Evolutionary conservation across 768 basidiomycete genomes (phyloP).

Genomic region (Daedalea quercina): DNA sequence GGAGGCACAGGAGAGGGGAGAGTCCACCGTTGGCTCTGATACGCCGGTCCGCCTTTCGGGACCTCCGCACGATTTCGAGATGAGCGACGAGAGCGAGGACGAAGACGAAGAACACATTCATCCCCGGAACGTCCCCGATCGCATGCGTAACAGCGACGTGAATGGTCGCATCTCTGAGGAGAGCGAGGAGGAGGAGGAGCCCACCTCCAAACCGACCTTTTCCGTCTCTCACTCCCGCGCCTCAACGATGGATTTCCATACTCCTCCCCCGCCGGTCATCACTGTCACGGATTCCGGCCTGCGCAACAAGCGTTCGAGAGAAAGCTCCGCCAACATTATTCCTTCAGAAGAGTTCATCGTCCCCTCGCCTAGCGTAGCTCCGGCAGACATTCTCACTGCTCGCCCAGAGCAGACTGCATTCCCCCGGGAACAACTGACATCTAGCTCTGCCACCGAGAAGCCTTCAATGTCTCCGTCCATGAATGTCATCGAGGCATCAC

Average conservation of each 20-base stretch:
- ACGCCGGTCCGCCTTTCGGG: constrained; percentile 27
- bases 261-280: constrained; percentile 2
- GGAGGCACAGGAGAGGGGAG: constrained; percentile 29
- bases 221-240: background rate
- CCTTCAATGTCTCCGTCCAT: background rate
- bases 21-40: constrained; percentile 13
- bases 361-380: constrained; percentile 19
- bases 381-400: constrained; percentile 22
- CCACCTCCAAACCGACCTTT: background rate
- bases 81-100: constrained; percentile 79
- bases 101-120: constrained; percentile 35
- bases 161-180: constrained; percentile 64
- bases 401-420: constrained; percentile 20
- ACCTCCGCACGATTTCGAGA: constrained; percentile 68
- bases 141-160: constrained; percentile 21
- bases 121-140: background rate
- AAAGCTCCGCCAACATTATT: constrained; percentile 10
- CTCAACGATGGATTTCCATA: constrained; percentile 2
- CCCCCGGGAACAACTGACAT: constrained; percentile 10
- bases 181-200: constrained; percentile 49
- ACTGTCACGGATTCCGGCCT: background rate
- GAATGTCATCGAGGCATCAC: constrained; percentile 8
- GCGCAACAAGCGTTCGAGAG: background rate
- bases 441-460: background rate
- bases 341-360: constrained; percentile 28